Conservation (phyloP, 331 rosid species). For the Saraca asoca region DNA sequence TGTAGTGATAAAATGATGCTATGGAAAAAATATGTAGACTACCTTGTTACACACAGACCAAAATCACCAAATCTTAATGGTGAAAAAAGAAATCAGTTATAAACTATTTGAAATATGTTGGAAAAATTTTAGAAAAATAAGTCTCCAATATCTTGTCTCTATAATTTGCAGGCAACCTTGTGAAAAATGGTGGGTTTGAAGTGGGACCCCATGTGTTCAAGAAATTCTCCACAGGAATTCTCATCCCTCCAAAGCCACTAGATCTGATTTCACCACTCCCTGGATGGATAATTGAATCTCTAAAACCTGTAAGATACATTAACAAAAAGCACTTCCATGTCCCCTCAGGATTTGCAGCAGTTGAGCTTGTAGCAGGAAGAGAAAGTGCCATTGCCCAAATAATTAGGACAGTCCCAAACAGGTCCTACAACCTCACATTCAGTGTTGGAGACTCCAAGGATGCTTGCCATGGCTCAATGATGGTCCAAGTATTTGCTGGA, state of each 20-base stretch:
- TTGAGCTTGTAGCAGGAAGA: conserved; percentile 51
- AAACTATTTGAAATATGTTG: too few species aligned
- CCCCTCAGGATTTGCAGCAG: conserved; percentile 45
- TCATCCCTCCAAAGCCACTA: conserved; percentile 84
- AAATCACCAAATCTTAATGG: too few species aligned
- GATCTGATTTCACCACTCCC: conserved; percentile 54
- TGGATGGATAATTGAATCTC: conserved; percentile 57
- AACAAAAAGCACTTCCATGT: conserved; percentile 54
- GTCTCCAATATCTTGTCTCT: conserved; percentile 12
- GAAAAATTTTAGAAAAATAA: too few species aligned
- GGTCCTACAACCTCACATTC: conserved; percentile 46
- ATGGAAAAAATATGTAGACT: too few species aligned
- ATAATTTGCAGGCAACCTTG: conserved; percentile 78
- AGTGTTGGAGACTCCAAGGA: conserved; percentile 64
- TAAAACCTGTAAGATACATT: conserved; percentile 54
- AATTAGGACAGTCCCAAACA: conserved; percentile 47
- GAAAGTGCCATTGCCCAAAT: conserved; percentile 62
- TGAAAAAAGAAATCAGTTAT: too few species aligned
- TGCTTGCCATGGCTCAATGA: conserved; percentile 88
- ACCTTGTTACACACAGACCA: too few species aligned
- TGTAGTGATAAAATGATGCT: too few species aligned
- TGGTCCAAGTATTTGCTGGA: conserved; percentile 67
- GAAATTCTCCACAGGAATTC: conserved; percentile 81
- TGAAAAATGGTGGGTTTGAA: conserved; percentile 76
- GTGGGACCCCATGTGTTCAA: conserved; percentile 80